phyloP scores from a whole-genome alignment of 345 rosid species.

The Lumnitzera littorea region DNA sequence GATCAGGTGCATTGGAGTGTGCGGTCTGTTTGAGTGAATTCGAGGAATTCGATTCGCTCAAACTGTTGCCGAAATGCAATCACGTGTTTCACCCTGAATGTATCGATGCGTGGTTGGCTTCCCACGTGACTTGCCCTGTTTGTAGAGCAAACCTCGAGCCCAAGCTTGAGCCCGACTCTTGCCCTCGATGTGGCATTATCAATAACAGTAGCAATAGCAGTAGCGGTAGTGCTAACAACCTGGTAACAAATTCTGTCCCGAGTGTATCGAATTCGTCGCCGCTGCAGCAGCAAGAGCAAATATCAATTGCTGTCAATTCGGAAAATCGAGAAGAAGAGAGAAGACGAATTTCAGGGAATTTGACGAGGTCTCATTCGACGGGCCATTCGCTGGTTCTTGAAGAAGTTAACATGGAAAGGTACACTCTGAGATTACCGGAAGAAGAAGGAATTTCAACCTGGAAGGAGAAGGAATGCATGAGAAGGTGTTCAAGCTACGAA shows the following conservation, averaged over 20 bases:
- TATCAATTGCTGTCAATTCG: constrained; percentile 11
- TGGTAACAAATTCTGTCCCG: neutral
- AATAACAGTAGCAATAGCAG: constrained; percentile 11
- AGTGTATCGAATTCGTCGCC: too few relatives aligned
- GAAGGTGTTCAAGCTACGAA: constrained; percentile 4
- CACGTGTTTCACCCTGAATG: constrained; percentile 89
- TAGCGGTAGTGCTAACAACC: constrained; percentile 16
- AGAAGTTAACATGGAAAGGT: constrained; percentile 66
- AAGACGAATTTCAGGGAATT: constrained; percentile 15
- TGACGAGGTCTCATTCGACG: constrained; percentile 65
- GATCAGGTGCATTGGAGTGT: constrained; percentile 52
- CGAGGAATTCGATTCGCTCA: constrained; percentile 80
- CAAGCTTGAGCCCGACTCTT: constrained; percentile 19
- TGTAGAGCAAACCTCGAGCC: constrained; percentile 66
- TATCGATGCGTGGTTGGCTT: constrained; percentile 72
- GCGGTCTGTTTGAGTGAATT: constrained; percentile 82
- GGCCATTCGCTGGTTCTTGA: constrained; percentile 71
- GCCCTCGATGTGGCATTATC: neutral
- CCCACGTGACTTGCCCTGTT: constrained; percentile 86
- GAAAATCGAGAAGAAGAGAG: constrained; percentile 29
- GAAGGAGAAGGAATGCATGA: neutral
- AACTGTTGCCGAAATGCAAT: constrained; percentile 75
- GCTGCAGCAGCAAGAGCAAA: neutral
- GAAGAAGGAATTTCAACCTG: constrained; percentile 30
- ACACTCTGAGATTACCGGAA: constrained; percentile 56